A percentile compares a stretch with the other conserved stretches of the same genome.
phyloP scores from a whole-genome alignment of 768 basidiomycete genomes.

The Hydnomerulius pinastri region DNA sequence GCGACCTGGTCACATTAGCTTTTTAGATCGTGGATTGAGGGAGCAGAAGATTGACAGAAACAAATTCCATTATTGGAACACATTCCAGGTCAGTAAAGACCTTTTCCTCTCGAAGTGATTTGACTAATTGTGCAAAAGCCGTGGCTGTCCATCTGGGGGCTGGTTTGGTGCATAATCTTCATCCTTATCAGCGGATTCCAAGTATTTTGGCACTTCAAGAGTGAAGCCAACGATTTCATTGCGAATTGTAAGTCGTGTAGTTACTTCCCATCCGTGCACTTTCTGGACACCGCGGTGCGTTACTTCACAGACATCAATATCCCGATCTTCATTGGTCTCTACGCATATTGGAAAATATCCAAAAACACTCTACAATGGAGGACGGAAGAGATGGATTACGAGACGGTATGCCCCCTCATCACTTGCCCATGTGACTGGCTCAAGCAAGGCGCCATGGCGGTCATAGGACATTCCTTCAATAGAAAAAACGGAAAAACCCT shows the following conservation, averaged over 20 bases:
- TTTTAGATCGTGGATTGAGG: slow-evolving; percentile 62
- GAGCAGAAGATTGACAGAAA: slow-evolving; percentile 67
- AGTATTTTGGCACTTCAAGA: slow-evolving; percentile 63
- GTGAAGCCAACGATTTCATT: slow-evolving; percentile 45
- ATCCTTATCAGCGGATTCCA: slow-evolving; percentile 55
- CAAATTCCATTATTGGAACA: slow-evolving; percentile 60
- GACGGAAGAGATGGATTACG: slow-evolving; percentile 68
- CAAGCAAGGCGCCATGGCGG: neutral
- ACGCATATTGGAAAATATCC: slow-evolving; percentile 21
- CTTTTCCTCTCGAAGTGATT: slow-evolving; percentile 26
- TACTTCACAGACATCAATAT: slow-evolving; percentile 35
- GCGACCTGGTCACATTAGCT: neutral
- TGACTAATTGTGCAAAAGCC: slow-evolving; percentile 36
- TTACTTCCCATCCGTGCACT: neutral
- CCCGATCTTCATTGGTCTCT: slow-evolving; percentile 21
- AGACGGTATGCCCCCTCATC: slow-evolving; percentile 48
- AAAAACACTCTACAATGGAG: slow-evolving; percentile 43
- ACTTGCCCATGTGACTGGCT: neutral
- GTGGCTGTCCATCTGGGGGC: slow-evolving; percentile 68
- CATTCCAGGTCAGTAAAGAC: slow-evolving; percentile 39
- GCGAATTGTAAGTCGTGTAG: slow-evolving; percentile 40
- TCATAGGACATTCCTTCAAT: slow-evolving; percentile 60
- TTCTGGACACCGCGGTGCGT: slow-evolving; percentile 3
- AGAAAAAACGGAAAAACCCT: slow-evolving; percentile 65
- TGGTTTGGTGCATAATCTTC: slow-evolving; percentile 61